Conservation (phyloP, 495 filamentous ascomycete species). For the Talaromyces adpressus region DNA sequence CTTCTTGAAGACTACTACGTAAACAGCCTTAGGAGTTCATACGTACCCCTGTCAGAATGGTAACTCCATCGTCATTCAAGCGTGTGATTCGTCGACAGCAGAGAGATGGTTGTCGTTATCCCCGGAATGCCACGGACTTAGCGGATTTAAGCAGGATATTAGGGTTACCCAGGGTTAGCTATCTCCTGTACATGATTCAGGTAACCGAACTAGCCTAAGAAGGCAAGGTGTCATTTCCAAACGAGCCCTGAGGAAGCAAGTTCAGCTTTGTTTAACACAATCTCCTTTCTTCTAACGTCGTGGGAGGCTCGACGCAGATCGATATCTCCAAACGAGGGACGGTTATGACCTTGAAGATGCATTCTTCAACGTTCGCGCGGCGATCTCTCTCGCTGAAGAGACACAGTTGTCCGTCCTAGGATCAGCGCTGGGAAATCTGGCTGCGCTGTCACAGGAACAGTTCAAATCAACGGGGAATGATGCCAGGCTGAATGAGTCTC, state of each 20-base stretch:
- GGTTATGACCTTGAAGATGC: neutral
- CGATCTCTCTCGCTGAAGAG: neutral
- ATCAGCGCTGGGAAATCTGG: neutral
- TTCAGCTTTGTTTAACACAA: too few relatives aligned
- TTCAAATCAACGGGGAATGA: neutral
- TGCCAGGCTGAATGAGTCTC: neutral
- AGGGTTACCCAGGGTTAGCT: neutral
- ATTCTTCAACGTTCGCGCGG: neutral
- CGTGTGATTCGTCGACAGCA: too few relatives aligned
- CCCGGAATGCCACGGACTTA: neutral
- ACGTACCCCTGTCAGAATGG: neutral
- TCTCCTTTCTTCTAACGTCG: too few relatives aligned
- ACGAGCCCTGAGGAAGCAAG: too few relatives aligned
- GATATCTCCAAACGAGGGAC: neutral
- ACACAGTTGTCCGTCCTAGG: neutral
- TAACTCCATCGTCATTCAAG: neutral
- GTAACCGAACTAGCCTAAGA: too few relatives aligned
- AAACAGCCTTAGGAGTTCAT: neutral
- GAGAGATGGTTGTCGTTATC: neutral
- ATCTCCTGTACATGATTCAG: neutral
- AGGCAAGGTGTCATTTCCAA: neutral
- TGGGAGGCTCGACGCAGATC: neutral
- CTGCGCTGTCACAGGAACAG: neutral
- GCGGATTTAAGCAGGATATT: neutral
- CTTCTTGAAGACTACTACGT: neutral